Conservation (phyloP, 139 green algal species). For the Ettlia oleoabundans region DNA sequence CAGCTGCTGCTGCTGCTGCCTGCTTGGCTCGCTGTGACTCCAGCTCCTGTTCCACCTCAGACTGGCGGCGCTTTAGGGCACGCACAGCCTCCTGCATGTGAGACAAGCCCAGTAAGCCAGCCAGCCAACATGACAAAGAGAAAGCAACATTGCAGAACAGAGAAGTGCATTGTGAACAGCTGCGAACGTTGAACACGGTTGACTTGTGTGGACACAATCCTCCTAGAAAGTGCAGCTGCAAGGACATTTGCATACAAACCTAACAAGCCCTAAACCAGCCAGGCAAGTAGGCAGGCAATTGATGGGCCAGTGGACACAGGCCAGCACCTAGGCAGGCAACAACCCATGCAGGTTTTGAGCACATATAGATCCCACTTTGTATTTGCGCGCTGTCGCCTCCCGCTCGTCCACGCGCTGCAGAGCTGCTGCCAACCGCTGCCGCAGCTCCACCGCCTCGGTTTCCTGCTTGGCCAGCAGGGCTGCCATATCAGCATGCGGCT, state of each 20-base stretch:
- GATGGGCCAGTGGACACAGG: too few species aligned
- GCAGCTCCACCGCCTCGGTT: not conserved
- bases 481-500: not conserved
- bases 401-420: conserved; percentile 1
- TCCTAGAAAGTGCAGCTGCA: too few species aligned
- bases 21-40: too few species aligned
- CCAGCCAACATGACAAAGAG: too few species aligned
- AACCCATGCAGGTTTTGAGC: not conserved
- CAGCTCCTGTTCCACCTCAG: conserved; percentile 29
- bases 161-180: too few species aligned
- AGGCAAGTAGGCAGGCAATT: too few species aligned
- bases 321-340: not conserved
- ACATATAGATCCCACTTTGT: conserved; percentile 3
- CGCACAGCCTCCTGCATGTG: conserved; percentile 23
- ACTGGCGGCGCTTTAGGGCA: conserved; percentile 12
- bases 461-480: not conserved
- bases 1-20: too few species aligned
- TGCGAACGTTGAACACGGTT: too few species aligned
- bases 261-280: too few species aligned
- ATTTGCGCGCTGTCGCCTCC: conserved; percentile 8
- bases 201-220: too few species aligned
- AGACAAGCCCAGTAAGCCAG: too few species aligned
- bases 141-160: not conserved
- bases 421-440: not conserved
- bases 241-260: too few species aligned